Conservation (phyloP, 164 flowering plant species). For the Chimonanthus praecox region DNA sequence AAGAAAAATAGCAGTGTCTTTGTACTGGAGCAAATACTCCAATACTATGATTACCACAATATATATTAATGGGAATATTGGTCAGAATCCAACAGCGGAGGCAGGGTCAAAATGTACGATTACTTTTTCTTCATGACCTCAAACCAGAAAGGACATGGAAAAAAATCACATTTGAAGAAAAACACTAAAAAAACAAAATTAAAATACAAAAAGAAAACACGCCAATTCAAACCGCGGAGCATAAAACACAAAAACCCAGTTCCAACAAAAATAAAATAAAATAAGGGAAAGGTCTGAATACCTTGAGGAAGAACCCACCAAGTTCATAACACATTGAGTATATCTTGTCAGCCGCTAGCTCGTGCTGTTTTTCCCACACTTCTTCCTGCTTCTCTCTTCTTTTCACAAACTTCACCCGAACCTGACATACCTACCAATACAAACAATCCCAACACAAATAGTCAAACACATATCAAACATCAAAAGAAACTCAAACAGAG, state of each 20-base stretch:
- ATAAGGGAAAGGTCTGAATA: constrained; percentile 12
- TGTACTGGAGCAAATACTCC: too few species aligned
- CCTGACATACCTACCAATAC: constrained; percentile 60
- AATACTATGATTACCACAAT: too few species aligned
- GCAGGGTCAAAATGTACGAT: neutral
- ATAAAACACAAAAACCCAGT: neutral
- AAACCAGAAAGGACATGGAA: neutral
- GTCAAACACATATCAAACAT: neutral
- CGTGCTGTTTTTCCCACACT: constrained; percentile 97
- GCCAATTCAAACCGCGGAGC: neutral
- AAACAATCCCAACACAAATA: constrained; percentile 8
- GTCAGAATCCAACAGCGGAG: neutral
- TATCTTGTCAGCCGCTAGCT: constrained; percentile 84
- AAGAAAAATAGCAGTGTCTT: too few species aligned
- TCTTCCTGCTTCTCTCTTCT: constrained; percentile 67
- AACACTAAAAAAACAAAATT: neutral
- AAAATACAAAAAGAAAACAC: neutral
- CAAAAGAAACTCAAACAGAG: too few species aligned
- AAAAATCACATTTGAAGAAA: neutral
- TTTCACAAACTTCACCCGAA: constrained; percentile 64
- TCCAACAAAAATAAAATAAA: neutral
- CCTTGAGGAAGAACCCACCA: constrained; percentile 99
- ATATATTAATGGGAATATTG: neutral
- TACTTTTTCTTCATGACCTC: neutral
- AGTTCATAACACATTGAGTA: constrained; percentile 82